Percentiles rank a stretch among this genome's conserved stretches.
Conservation (phyloP, 1,139 yeast genomes). For the Suhomyces panamericanus region DNA sequence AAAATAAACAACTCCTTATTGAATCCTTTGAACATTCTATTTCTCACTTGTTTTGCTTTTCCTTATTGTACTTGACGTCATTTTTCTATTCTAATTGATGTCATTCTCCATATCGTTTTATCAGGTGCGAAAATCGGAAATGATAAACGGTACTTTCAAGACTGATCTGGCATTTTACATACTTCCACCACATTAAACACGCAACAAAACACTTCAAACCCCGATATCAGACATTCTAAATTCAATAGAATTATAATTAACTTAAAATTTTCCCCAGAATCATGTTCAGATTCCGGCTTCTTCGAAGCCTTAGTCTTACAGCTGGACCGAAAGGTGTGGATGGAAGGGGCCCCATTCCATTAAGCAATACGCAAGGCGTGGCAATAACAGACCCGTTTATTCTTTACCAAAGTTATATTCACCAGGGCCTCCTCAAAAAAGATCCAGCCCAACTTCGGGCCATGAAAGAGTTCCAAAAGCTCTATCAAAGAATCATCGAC, state of each 20-base stretch:
- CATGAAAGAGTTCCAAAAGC: slow-evolving; percentile 63
- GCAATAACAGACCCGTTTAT: slow-evolving; percentile 65
- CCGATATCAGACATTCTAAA: neutral
- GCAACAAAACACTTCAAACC: no score
- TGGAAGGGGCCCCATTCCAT: slow-evolving; percentile 32
- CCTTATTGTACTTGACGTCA: no score
- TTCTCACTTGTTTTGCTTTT: no score
- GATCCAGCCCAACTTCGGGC: slow-evolving; percentile 64
- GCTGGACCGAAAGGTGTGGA: slow-evolving; percentile 39
- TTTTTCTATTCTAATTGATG: no score
- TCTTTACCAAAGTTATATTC: slow-evolving; percentile 55
- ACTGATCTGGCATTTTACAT: no score
- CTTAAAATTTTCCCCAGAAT: neutral
- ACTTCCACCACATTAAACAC: no score
- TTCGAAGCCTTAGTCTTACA: neutral
- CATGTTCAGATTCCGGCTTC: neutral
- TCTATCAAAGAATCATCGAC: slow-evolving; percentile 58
- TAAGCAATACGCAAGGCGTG: slow-evolving; percentile 17
- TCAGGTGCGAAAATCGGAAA: no score
- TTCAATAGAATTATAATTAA: no score
- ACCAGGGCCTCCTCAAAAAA: slow-evolving; percentile 49
- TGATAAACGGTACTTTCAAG: no score
- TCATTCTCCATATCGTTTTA: no score
- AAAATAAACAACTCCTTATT: no score
- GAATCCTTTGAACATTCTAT: no score